Evolutionary conservation across 2,329 filamentous ascomycete genomes (phyloP).

Genomic region (Fusarium duplospermum): DNA sequence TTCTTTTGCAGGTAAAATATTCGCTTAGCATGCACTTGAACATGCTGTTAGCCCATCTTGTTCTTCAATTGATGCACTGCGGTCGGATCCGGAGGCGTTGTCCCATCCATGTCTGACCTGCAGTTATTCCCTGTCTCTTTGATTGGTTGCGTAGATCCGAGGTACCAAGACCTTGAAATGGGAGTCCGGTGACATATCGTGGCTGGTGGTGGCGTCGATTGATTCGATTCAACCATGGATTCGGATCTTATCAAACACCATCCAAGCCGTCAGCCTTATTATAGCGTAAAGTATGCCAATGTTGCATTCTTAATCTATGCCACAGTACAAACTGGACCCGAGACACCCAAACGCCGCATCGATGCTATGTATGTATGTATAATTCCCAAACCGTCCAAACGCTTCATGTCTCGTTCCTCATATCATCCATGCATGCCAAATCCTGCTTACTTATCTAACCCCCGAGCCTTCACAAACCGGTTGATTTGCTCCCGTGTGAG

Average conservation of each 20-base stretch:
- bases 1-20: conserved; percentile 20
- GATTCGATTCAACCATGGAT: neutral
- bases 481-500: conserved; percentile 68
- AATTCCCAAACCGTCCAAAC: conserved; percentile 11
- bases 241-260: neutral
- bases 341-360: conserved; percentile 29
- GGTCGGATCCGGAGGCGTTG: neutral
- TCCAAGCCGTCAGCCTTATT: conserved; percentile 3
- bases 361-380: neutral
- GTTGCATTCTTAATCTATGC: neutral
- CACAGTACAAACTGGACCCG: neutral
- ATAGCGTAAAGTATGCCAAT: neutral
- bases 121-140: neutral
- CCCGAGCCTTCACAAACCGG: conserved; percentile 68
- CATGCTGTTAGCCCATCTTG: conserved; percentile 1
- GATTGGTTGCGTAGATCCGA: conserved; percentile 5
- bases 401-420: conserved; percentile 42
- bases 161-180: neutral
- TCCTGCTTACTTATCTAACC: conserved; percentile 61
- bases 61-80: conserved; percentile 5
- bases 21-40: conserved; percentile 1
- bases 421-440: neutral
- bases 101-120: neutral
- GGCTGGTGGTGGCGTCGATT: neutral
- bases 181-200: neutral